A percentile compares a stretch with the other conserved stretches of the same genome.
These are phyloP conservation scores for Luffa acutangula DNA, from an alignment of 306 rosid species.

Conservation along the genomic window DNA sequence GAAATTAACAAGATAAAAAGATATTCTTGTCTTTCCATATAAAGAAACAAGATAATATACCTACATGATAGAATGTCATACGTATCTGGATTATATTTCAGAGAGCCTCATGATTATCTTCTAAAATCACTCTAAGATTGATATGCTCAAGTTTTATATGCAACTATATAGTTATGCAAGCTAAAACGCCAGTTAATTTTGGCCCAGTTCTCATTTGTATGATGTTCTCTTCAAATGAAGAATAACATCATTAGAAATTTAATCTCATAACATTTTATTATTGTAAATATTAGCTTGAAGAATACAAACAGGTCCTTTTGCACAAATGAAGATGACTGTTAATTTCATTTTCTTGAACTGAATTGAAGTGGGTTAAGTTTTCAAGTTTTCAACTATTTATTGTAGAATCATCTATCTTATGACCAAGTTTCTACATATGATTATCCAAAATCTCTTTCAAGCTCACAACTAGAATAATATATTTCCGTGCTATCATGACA, in stretches of 20 bases:
- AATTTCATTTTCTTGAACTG: not conserved
- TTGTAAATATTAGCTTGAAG: not conserved
- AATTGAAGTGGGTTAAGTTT: not conserved
- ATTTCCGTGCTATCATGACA: not conserved
- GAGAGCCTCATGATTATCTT: not conserved
- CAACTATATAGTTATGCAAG: not conserved
- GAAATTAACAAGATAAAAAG: not conserved
- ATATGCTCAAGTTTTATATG: not conserved
- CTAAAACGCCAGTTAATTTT: not conserved
- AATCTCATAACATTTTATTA: not conserved
- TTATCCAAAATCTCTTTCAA: not conserved
- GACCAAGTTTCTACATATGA: not conserved
- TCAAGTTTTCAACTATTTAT: not conserved
- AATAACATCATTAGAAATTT: not conserved
- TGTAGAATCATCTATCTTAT: not conserved
- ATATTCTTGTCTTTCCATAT: not conserved
- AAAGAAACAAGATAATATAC: not conserved
- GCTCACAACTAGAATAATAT: not conserved
- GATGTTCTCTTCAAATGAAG: not conserved
- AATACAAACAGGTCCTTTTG: not conserved
- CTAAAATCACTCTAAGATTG: not conserved
- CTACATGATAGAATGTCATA: not conserved
- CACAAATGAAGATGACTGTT: not conserved
- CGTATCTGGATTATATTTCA: not conserved
- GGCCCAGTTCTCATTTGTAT: not conserved